Conservation (phyloP, 306 rosid genomes). For the Castanea crenata region DNA sequence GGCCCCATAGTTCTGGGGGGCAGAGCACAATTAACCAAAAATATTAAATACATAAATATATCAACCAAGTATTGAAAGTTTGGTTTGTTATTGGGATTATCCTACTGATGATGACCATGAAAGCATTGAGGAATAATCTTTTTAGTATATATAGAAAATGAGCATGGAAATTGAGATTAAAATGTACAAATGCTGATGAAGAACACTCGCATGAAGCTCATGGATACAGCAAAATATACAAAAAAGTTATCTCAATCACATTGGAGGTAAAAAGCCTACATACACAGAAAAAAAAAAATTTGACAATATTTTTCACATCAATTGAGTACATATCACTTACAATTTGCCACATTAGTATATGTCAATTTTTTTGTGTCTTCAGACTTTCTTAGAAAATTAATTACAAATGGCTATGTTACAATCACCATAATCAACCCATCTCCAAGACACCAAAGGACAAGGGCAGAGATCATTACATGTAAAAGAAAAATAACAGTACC, state of each 20-base stretch:
- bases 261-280: not conserved
- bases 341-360: too few species aligned
- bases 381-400: not conserved
- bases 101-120: not conserved
- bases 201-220: not conserved
- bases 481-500: not conserved
- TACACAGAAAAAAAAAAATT: too few species aligned
- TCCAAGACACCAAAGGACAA: slow-evolving; percentile 10
- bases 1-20: too few species aligned
- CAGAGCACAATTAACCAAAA: too few species aligned
- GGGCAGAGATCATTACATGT: too few species aligned
- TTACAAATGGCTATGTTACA: slow-evolving; percentile 41
- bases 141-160: not conserved
- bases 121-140: not conserved
- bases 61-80: too few species aligned
- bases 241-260: slow-evolving; percentile 15
- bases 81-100: not conserved
- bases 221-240: slow-evolving; percentile 16
- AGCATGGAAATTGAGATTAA: not conserved
- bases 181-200: not conserved
- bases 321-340: too few species aligned
- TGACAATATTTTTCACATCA: too few species aligned
- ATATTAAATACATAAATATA: too few species aligned
- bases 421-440: slow-evolving; percentile 23
- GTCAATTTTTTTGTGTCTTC: too few species aligned